Base-by-base conservation (phyloP, 179 eudicot species). In the Camellia oleifera region DNA sequence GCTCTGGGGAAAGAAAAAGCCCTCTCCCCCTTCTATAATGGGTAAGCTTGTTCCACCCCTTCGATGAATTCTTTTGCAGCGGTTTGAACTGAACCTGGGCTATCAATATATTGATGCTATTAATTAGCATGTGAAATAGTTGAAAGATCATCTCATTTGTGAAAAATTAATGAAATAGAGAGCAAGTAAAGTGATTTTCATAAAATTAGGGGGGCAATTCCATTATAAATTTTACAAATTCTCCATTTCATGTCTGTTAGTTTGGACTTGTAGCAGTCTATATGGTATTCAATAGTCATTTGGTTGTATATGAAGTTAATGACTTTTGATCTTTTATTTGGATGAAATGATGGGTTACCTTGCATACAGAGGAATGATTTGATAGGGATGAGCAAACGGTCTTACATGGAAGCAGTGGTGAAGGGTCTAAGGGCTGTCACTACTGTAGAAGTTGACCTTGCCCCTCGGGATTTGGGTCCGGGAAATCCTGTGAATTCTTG, bases 371-470 rank as follows among this genome's bases (percentile, higher is more conserved):
- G 83, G 84, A 92, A 92, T 88, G 96, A 89, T 65, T 70, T 84
- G 52, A 89, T 83, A 81, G 97, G 95, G 77, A 96, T 96, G 95
- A 92, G 90, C 82, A 96, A 96, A 86, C 85, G 83, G 32, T 96
- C 97, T 46, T 96, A 96, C 85, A 80, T 92, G 85, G 92, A 94
- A 87, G 98, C 97, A 1, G 98, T 94, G 74, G 44, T 96, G 64
- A 92, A 93, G 82, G 99, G 99, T 83, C 76, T 96, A 73, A 91
- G 85, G 83, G 82, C 88, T 78, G 94, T 92, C 61, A 82, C 78
- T 67, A 74, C 83, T 1, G 89, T 92, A 53, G 97, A 92, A 72
- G 89, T 96, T 82, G 93, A 87, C 83, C 82, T 86, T 83, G 82
- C 80, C 83, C 80, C 83, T 45, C 52, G 53, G 77, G 80, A 69